A percentile compares a stretch with the other conserved stretches of the same genome.
Evolutionary conservation across 2,329 filamentous ascomycete genomes (phyloP).

Genomic region (Dendryphion nanum): DNA sequence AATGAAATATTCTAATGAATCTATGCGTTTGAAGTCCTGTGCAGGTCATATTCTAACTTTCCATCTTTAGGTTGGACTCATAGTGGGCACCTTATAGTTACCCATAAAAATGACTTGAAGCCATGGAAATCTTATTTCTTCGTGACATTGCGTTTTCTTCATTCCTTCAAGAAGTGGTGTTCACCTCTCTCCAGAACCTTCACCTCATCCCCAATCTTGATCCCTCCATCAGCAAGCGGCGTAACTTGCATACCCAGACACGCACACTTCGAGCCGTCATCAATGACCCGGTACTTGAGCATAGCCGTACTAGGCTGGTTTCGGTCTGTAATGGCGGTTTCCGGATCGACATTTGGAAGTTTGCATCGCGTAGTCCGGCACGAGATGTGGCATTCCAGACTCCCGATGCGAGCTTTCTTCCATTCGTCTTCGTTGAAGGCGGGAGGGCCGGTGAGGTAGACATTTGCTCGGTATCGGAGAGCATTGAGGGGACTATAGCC

Average conservation of each 20-base stretch:
- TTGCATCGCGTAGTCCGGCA: slow-evolving; percentile 70
- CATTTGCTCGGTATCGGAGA: slow-evolving; percentile 68
- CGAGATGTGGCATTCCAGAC: slow-evolving; percentile 51
- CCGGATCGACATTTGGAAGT: slow-evolving; percentile 67
- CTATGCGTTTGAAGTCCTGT: no score
- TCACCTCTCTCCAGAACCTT: slow-evolving; percentile 32
- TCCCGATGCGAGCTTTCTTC: slow-evolving; percentile 59
- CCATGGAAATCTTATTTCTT: no score
- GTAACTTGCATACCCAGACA: slow-evolving; percentile 68
- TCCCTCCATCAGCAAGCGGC: slow-evolving; percentile 42
- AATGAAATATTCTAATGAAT: no score
- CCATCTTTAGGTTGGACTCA: no score
- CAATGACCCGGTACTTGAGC: slow-evolving; percentile 58
- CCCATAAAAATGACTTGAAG: no score
- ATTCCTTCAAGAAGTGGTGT: slow-evolving; percentile 26
- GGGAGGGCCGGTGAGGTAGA: slow-evolving; percentile 63
- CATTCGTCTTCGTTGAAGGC: slow-evolving; percentile 70
- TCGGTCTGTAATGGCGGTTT: slow-evolving; percentile 55
- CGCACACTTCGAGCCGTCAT: slow-evolving; percentile 58
- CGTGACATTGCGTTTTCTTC: no score
- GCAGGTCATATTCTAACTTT: no score
- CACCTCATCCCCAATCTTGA: slow-evolving; percentile 32
- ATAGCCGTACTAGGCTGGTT: slow-evolving; percentile 60
- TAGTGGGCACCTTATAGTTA: no score
- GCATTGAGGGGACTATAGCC: slow-evolving; percentile 58